Base-by-base conservation (phyloP, 768 basidiomycete genomes). In the Clitopilus hobsonii region DNA sequence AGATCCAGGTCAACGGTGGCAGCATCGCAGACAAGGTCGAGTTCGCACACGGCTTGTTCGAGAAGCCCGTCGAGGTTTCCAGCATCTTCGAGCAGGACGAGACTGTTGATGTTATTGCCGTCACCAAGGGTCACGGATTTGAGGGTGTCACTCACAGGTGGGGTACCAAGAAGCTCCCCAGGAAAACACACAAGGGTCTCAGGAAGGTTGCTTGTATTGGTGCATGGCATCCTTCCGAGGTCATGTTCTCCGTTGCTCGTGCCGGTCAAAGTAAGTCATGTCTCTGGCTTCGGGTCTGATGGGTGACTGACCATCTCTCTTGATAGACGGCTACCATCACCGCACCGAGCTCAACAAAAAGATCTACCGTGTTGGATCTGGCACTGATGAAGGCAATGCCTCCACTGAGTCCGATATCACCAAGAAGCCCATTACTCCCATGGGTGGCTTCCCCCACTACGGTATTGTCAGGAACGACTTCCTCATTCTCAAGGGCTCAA, bases 171-270 rank as follows among this genome's bases (percentile, higher is more conserved):
- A 95, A 96, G 79, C 84, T 98, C 54, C 95, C 95, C 56, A 83
- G 95, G 65, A 98, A 98, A 82, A 98, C 97, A 53, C 97, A 99
- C 85, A 95, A 97, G 75, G 97, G 97, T 91, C 91, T 98, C 67
- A 91, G 96, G 73, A 98, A 99, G 81, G 97, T 99, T 60, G 96
- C 96, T 69, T 96, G 94, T 83, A 94, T 95, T 63, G 94, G 94
- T 76, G 94, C 94, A 70, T 96, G 93, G 93, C 94, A 96, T 82
- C 94, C 94, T 71, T 89, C 88, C 66, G 97, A 96, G 78, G 97
- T 99, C 84, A 98, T 98, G 96, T 98, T 94, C 86, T 95, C 94
- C n/a, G 97, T 99, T 65, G 97, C 95, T 58, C 95, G 97, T 82
- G 95, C 97, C 63, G 97, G 97, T 91, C 96, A 98, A 89, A 91